Percentiles rank a stretch among this genome's conserved stretches.
Conservation (phyloP, 345 rosid species). For the Psidium friedrichsthalianum region DNA sequence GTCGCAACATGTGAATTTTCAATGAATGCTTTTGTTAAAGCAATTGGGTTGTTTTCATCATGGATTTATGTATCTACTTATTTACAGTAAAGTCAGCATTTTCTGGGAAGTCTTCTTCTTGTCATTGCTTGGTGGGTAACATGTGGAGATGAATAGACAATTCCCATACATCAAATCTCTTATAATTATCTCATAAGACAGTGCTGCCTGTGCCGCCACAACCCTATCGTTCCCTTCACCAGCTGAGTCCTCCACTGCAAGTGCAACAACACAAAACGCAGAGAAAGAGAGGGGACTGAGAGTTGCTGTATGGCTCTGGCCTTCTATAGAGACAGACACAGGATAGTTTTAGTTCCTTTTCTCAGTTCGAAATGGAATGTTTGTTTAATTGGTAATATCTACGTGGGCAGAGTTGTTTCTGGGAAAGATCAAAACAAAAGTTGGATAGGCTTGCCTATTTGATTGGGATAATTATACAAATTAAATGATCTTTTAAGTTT, state of each 20-base stretch:
- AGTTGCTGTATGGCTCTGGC: neutral
- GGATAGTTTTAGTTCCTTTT: neutral
- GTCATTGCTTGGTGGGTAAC: neutral
- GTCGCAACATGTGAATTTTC: too few species aligned
- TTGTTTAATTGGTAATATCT: neutral
- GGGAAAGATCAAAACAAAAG: neutral
- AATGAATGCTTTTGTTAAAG: too few species aligned
- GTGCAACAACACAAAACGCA: neutral
- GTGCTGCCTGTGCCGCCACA: neutral
- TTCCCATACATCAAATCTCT: neutral
- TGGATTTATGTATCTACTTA: neutral
- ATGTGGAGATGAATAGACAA: neutral
- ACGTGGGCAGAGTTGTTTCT: neutral
- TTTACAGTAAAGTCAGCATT: neutral
- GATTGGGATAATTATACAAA: too few species aligned
- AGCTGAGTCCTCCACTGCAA: neutral
- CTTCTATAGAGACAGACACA: neutral
- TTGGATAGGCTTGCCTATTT: too few species aligned
- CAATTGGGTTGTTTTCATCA: neutral
- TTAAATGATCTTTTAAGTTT: too few species aligned
- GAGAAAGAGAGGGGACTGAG: neutral
- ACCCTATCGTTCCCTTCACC: accelerated
- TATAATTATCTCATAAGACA: neutral
- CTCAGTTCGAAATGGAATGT: neutral
- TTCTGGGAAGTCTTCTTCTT: neutral